phyloP scores from a whole-genome alignment of 2,329 filamentous ascomycete species.

The Colletotrichum horii region DNA sequence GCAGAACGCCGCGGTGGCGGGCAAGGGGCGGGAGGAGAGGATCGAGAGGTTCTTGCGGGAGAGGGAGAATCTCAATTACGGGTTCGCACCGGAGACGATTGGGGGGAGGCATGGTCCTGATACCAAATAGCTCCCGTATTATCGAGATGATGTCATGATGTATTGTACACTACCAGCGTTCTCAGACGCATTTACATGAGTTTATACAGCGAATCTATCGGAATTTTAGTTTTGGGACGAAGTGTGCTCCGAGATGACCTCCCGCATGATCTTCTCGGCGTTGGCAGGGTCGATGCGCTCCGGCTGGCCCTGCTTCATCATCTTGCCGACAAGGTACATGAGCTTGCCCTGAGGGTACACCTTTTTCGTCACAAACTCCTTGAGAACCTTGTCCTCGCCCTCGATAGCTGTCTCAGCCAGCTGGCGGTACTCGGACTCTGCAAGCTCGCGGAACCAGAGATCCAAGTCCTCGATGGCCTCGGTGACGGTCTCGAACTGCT shows the following conservation, averaged over 20 bases:
- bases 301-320: slow-evolving; percentile 59
- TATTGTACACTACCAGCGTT: slow-evolving; percentile 12
- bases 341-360: slow-evolving; percentile 61
- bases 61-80: slow-evolving; percentile 57
- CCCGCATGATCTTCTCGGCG: slow-evolving; percentile 52
- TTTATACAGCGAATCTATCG: background rate
- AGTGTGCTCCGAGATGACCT: slow-evolving; percentile 28
- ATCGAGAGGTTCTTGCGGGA: slow-evolving; percentile 80
- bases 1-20: slow-evolving; percentile 56
- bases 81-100: slow-evolving; percentile 30
- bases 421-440: slow-evolving; percentile 49
- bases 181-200: background rate
- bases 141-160: slow-evolving; percentile 9
- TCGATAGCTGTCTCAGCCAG: slow-evolving; percentile 50
- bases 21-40: slow-evolving; percentile 65
- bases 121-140: slow-evolving; percentile 2
- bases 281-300: slow-evolving; percentile 59
- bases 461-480: slow-evolving; percentile 50
- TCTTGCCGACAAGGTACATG: slow-evolving; percentile 65
- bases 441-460: slow-evolving; percentile 61
- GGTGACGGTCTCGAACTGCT: slow-evolving; percentile 40
- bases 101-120: background rate
- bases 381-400: slow-evolving; percentile 52
- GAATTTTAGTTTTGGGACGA: background rate
- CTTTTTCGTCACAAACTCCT: slow-evolving; percentile 49